Conservation (phyloP, 2,329 filamentous ascomycete species). For the Diaporthe australafricana region DNA sequence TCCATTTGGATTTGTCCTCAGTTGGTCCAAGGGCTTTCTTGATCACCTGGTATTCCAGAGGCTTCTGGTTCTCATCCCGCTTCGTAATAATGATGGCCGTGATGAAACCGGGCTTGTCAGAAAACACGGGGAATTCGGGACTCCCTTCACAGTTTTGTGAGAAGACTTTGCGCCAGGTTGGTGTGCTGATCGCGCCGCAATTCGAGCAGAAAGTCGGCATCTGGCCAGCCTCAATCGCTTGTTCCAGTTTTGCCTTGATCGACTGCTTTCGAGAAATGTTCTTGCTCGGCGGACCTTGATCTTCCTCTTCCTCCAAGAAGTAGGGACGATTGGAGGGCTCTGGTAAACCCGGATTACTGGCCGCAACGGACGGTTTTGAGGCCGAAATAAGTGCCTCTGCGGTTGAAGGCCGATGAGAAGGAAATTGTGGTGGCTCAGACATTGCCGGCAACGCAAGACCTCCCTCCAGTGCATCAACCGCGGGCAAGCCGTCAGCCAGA, state of each 20-base stretch:
- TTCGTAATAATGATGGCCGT: constrained; percentile 79
- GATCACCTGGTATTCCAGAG: constrained; percentile 77
- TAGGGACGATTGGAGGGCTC: constrained; percentile 46
- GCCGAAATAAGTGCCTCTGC: constrained; percentile 38
- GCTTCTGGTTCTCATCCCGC: constrained; percentile 70
- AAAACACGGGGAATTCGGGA: constrained; percentile 77
- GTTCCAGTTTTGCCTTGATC: constrained; percentile 69
- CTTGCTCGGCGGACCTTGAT: constrained; percentile 68
- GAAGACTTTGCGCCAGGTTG: constrained; percentile 95
- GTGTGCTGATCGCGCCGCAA: constrained; percentile 94
- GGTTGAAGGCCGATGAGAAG: constrained; percentile 39
- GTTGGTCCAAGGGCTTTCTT: constrained; percentile 76
- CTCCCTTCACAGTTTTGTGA: constrained; percentile 79
- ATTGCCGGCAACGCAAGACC: constrained; percentile 22
- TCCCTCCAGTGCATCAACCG: neutral
- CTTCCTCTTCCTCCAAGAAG: constrained; percentile 49
- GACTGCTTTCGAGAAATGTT: constrained; percentile 72
- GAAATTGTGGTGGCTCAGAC: constrained; percentile 37
- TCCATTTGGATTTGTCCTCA: constrained; percentile 76
- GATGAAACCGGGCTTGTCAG: constrained; percentile 77
- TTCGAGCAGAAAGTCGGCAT: constrained; percentile 92
- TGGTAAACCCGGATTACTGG: constrained; percentile 58
- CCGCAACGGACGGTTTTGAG: constrained; percentile 52
- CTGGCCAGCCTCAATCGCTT: constrained; percentile 79
- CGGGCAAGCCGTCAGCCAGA: constrained; percentile 3